A percentile compares a stretch with the other conserved stretches of the same genome.
phyloP scores from a whole-genome alignment of 2,329 filamentous ascomycete species.

The Calonectria pseudoreteaudii region DNA sequence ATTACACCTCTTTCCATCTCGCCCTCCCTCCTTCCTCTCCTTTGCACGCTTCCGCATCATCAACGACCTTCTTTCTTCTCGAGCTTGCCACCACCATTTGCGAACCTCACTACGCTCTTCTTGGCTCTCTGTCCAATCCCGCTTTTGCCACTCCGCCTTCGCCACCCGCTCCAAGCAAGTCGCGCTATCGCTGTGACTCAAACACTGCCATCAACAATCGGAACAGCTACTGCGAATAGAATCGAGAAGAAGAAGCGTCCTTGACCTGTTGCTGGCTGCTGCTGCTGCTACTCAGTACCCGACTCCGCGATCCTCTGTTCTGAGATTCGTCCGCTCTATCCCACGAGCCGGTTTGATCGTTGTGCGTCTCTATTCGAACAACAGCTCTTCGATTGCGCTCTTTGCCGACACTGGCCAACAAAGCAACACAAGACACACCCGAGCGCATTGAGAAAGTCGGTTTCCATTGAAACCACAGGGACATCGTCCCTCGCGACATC shows the following conservation, averaged over 20 bases:
- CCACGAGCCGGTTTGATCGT: constrained; percentile 13
- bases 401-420: constrained; percentile 22
- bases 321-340: constrained; percentile 27
- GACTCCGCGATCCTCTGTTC: constrained; percentile 21
- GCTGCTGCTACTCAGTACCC: constrained; percentile 30
- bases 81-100: constrained; percentile 47
- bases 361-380: neutral
- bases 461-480: constrained; percentile 42
- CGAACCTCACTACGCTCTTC: constrained; percentile 30
- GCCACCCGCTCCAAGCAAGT: constrained; percentile 42
- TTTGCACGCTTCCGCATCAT: constrained; percentile 47
- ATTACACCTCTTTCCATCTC: constrained; percentile 45
- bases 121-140: constrained; percentile 27
- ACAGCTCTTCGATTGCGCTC: constrained; percentile 9
- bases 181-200: constrained; percentile 40
- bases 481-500: constrained; percentile 33
- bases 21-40: constrained; percentile 48
- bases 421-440: constrained; percentile 21
- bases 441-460: constrained; percentile 27
- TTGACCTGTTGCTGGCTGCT: constrained; percentile 37
- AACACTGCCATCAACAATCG: constrained; percentile 33
- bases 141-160: constrained; percentile 37
- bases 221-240: constrained; percentile 29
- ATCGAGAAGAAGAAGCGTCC: constrained; percentile 51
- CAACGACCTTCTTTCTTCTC: constrained; percentile 52